A percentile compares a stretch with the other conserved stretches of the same genome.
phyloP scores from a whole-genome alignment of 169 alveolate species.

The Plasmodium malariae region DNA sequence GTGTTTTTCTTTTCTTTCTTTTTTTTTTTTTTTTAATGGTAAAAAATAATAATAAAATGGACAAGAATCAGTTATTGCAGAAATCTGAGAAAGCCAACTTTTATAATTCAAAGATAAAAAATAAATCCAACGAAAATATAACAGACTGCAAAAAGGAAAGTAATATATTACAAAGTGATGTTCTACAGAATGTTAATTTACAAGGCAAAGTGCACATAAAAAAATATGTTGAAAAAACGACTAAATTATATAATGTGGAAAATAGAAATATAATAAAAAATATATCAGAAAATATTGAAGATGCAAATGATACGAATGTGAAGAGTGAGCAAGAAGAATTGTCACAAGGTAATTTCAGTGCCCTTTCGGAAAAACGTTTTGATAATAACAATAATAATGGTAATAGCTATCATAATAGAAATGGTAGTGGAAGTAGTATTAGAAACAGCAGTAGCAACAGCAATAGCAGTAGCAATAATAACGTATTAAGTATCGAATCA shows the following conservation, averaged over 20 bases:
- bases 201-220: neutral
- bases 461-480: no score
- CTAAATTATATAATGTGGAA: neutral
- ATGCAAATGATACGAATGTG: neutral
- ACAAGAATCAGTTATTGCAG: slow-evolving; percentile 22
- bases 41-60: slow-evolving; percentile 6
- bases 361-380: neutral
- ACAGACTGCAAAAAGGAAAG: neutral
- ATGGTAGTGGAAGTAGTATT: no score
- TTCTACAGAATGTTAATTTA: neutral
- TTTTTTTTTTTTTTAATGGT: neutral
- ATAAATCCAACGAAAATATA: neutral
- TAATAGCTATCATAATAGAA: neutral
- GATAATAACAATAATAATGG: neutral
- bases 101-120: neutral
- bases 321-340: neutral
- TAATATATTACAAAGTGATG: neutral
- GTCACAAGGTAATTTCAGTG: neutral
- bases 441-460: no score
- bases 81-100: slow-evolving; percentile 22
- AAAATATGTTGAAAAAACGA: neutral
- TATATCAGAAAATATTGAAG: neutral
- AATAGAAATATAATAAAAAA: neutral
- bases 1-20: neutral
- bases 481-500: neutral